Evolutionary conservation across 805 yeast genomes (phyloP).

Genomic region (Ogataea paradorogensis): DNA sequence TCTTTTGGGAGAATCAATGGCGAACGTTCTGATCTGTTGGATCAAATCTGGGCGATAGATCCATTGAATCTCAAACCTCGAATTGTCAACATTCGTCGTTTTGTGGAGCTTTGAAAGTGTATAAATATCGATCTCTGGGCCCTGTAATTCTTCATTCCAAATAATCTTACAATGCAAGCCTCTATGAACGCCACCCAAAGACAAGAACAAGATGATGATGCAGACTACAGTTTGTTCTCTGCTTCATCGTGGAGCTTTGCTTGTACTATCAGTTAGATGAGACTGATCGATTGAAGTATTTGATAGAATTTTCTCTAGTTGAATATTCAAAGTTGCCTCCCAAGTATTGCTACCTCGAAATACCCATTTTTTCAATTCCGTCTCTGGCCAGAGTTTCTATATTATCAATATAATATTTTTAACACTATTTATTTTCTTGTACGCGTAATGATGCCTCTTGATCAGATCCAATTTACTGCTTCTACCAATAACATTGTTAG

Average conservation of each 20-base stretch:
- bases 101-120: not conserved
- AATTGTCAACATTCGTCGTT: not conserved
- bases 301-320: not conserved
- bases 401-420: not conserved
- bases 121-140: not conserved
- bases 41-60: slow-evolving; percentile 1
- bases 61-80: slow-evolving; percentile 3
- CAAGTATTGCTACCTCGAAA: slow-evolving; percentile 1
- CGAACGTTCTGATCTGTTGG: not conserved
- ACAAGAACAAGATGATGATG: slow-evolving; percentile 18
- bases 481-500: slow-evolving; percentile 26
- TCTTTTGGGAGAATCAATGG: slow-evolving; percentile 5
- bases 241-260: not conserved
- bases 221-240: slow-evolving; percentile 13
- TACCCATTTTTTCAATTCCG: slow-evolving; percentile 2
- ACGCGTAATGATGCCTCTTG: slow-evolving; percentile 11
- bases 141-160: not conserved
- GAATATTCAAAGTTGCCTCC: not conserved
- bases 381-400: slow-evolving; percentile 11
- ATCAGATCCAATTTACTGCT: slow-evolving; percentile 25
- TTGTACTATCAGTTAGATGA: slow-evolving; percentile 15
- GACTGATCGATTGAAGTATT: not conserved
- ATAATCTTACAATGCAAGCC: slow-evolving; percentile 9
- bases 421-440: not conserved
- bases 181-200: slow-evolving; percentile 12